Percentiles rank a stretch among this genome's conserved stretches.
Evolutionary conservation across 495 filamentous ascomycete genomes (phyloP).

Genomic region (Trichodelitschia bisporula): DNA sequence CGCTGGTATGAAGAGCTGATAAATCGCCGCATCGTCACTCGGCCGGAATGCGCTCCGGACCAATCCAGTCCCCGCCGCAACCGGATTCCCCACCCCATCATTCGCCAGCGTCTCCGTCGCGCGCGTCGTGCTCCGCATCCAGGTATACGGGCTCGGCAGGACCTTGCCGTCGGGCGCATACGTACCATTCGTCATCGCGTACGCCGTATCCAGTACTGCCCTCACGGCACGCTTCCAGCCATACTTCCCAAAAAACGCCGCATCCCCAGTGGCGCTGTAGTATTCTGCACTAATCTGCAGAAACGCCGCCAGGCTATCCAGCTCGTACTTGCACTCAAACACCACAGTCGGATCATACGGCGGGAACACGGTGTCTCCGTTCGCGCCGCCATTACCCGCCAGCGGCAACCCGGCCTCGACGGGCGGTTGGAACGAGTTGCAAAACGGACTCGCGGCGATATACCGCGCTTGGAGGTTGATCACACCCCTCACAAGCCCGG

Average conservation of each 20-base stretch:
- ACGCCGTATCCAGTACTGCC: slow-evolving; percentile 27
- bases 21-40: slow-evolving; percentile 35
- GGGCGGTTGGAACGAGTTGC: slow-evolving; percentile 39
- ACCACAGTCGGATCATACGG: slow-evolving; percentile 24
- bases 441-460: slow-evolving; percentile 31
- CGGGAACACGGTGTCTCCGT: slow-evolving; percentile 21
- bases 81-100: slow-evolving; percentile 33
- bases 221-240: slow-evolving; percentile 31
- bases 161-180: slow-evolving; percentile 30
- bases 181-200: slow-evolving; percentile 33
- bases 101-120: slow-evolving; percentile 35
- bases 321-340: slow-evolving; percentile 44
- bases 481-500: slow-evolving; percentile 32
- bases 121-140: slow-evolving; percentile 29
- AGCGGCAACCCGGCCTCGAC: slow-evolving; percentile 25
- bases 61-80: slow-evolving; percentile 29
- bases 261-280: slow-evolving; percentile 27
- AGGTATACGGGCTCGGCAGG: slow-evolving; percentile 26
- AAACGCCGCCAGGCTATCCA: slow-evolving; percentile 44
- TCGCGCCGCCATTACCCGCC: slow-evolving; percentile 23
- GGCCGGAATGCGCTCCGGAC: slow-evolving; percentile 38
- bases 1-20: slow-evolving; percentile 33
- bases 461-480: slow-evolving; percentile 44
- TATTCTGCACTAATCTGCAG: slow-evolving; percentile 34
- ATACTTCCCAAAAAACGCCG: slow-evolving; percentile 32